These are phyloP conservation scores for Endocalyx cinctus DNA, from an alignment of 2,329 filamentous ascomycete genomes.

Conservation along the genomic window DNA sequence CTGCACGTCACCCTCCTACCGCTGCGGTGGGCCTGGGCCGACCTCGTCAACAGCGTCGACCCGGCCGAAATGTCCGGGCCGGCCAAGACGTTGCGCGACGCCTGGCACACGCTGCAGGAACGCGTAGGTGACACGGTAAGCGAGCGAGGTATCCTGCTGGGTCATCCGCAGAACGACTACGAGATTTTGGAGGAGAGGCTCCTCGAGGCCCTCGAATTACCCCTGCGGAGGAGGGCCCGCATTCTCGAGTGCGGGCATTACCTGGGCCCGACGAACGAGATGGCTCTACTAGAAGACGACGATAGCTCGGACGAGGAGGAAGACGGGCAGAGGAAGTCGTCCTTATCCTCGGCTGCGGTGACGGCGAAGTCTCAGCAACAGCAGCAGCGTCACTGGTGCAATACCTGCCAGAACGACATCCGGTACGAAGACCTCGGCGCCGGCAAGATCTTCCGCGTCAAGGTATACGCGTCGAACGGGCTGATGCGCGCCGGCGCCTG, in stretches of 20 bases:
- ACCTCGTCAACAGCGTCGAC: conserved; percentile 43
- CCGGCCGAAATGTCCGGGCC: conserved; percentile 29
- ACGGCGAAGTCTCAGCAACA: conserved; percentile 24
- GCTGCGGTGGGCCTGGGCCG: conserved; percentile 60
- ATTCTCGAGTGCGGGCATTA: conserved; percentile 77
- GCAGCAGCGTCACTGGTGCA: conserved; percentile 50
- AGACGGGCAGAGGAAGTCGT: conserved; percentile 33
- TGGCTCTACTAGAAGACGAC: conserved; percentile 36
- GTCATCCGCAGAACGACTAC: conserved; percentile 76
- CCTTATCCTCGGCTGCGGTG: too few species aligned
- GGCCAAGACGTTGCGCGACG: conserved; percentile 51
- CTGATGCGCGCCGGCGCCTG: conserved; percentile 89
- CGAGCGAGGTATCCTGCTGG: conserved; percentile 68
- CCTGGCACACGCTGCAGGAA: conserved; percentile 64
- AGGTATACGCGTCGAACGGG: conserved; percentile 91
- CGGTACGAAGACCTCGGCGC: conserved; percentile 48
- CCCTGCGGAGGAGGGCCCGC: conserved; percentile 57
- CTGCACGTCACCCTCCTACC: conserved; percentile 75
- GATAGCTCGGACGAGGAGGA: conserved; percentile 47
- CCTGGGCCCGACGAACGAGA: conserved; percentile 54
- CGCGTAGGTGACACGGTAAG: conserved; percentile 69
- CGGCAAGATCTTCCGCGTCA: conserved; percentile 66
- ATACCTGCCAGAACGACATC: conserved; percentile 51
- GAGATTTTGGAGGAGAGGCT: conserved; percentile 75
- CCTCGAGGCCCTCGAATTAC: conserved; percentile 69